Evolutionary conservation across 164 flowering plant species (phyloP), one percentile per base, ranked within the genome.

Genomic region (Berberis vulgaris): DNA sequence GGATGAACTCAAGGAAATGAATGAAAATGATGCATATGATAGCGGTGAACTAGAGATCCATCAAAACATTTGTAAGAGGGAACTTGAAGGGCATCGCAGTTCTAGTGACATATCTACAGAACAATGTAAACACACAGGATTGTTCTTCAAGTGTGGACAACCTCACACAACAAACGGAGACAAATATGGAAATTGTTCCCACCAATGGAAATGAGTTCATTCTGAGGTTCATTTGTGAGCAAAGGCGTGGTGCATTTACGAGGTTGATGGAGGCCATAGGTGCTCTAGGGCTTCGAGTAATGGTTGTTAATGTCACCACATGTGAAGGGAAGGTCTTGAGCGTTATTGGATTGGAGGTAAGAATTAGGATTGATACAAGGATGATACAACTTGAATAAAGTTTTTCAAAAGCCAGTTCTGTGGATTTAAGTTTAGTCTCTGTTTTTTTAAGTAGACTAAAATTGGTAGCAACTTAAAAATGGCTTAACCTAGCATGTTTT

Each of bases 271-370:
- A 88, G 57, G 80, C 78, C 52, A 54, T 85, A 43, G 26, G 67
- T 63, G 73, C 77, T 41, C 59, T 78, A 11, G 87, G 83, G 40
- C 76, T 86, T 38, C 67, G 73, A 54, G 79, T 87, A 2, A 69
- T 69, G 42, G 74, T 80, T 76, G 86, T 73, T 45, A 90, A 86
- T 73, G 71, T 82, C 40, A 83, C 88, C 54, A 82, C 82, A 11
- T 72, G 65, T 12, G 49, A 70, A 65, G 83, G 80, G 41, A 70
- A 49, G 54, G 85, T 78, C 61, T 73, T 75, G 54, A 78, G 77
- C 76, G 71, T 79, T 63, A 66, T 87, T 65, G 70, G 13, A 42
- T 76, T 83, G 61, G 76, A 83, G 89, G 95, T 83, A 74, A 66
- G 54, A 3, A 10, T 50, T 3, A 50, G n/a, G 54, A 50, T n/a